Conservation (phyloP, 2,329 filamentous ascomycete genomes). For the Epichloe coenophiala region DNA sequence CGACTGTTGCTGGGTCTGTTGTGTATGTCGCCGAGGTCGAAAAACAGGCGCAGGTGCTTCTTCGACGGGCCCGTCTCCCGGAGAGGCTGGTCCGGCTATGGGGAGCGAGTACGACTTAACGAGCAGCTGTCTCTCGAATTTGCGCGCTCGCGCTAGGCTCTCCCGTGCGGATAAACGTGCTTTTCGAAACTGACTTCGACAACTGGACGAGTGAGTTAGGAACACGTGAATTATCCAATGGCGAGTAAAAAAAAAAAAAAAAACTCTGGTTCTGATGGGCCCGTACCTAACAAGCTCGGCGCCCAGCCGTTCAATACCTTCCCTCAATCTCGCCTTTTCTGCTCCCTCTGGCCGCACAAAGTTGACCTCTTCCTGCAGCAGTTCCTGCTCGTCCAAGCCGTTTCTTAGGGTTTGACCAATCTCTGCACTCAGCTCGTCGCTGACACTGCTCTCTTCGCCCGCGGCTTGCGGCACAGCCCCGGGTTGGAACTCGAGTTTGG, state of each 20-base stretch:
- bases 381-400: constrained; percentile 71
- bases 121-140: constrained; percentile 63
- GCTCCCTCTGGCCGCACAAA: constrained; percentile 45
- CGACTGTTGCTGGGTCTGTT: constrained; percentile 22
- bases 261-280: too few species aligned
- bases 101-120: constrained; percentile 49
- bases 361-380: constrained; percentile 64
- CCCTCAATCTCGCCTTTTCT: constrained; percentile 51
- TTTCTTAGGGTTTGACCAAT: constrained; percentile 68
- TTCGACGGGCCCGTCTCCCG: constrained; percentile 10
- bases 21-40: constrained; percentile 11
- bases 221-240: not conserved
- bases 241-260: too few species aligned
- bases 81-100: constrained; percentile 18
- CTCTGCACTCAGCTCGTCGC: constrained; percentile 63
- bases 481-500: constrained; percentile 43
- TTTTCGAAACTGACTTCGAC: constrained; percentile 58
- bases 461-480: constrained; percentile 39
- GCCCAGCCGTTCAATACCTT: constrained; percentile 51
- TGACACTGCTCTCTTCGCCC: constrained; percentile 37
- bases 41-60: constrained; percentile 8
- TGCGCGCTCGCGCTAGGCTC: constrained; percentile 58
- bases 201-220: constrained; percentile 21
- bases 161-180: constrained; percentile 70
- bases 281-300: constrained; percentile 58